These are phyloP conservation scores for Dioscorea dumetorum DNA, from an alignment of 106 monocot species.

Conservation along the genomic window DNA sequence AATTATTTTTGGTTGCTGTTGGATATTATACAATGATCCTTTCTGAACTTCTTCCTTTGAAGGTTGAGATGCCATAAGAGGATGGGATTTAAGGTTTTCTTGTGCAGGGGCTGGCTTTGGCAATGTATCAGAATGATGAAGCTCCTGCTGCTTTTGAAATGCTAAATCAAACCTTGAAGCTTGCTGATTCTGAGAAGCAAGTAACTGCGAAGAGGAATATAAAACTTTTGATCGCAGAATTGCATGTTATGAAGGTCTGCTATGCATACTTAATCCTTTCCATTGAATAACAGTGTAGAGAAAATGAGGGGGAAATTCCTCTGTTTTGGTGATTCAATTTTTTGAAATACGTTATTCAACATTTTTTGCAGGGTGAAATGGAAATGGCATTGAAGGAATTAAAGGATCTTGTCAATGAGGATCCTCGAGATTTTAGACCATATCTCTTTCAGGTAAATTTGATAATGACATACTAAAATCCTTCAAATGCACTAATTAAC, in stretches of 20 bases:
- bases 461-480: neutral
- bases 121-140: constrained; percentile 82
- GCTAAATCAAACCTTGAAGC: constrained; percentile 67
- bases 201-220: constrained; percentile 77
- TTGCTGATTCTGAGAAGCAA: constrained; percentile 68
- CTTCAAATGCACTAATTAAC: neutral
- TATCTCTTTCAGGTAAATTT: constrained; percentile 75
- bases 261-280: neutral
- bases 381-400: constrained; percentile 58
- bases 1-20: too few relatives aligned
- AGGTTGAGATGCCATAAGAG: neutral
- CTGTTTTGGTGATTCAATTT: too few relatives aligned
- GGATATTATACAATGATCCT: too few relatives aligned
- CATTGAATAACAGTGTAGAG: neutral
- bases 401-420: constrained; percentile 53
- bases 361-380: constrained; percentile 54
- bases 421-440: constrained; percentile 87
- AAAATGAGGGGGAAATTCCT: too few relatives aligned
- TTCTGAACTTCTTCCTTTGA: too few relatives aligned
- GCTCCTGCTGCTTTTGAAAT: constrained; percentile 56
- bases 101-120: constrained; percentile 72
- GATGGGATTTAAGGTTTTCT: neutral
- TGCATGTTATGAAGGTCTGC: constrained; percentile 80
- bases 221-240: constrained; percentile 77
- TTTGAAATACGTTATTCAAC: too few relatives aligned